Percentiles rank a stretch among this genome's conserved stretches.
Conservation (phyloP, 345 rosid species). For the Pistacia atlantica region DNA sequence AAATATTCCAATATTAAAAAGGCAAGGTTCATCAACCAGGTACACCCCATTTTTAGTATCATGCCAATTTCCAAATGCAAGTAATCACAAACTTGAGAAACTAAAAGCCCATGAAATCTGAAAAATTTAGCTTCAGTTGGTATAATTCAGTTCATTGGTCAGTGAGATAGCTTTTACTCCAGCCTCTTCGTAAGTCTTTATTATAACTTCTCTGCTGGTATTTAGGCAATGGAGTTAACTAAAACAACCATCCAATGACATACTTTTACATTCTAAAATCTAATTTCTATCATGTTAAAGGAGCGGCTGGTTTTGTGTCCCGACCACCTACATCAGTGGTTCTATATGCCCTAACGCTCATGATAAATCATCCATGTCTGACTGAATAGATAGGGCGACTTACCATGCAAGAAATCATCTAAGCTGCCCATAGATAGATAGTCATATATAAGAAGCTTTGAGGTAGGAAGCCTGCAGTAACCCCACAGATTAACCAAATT, state of each 20-base stretch:
- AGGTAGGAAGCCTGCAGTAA: slow-evolving; percentile 80
- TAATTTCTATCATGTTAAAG: not conserved
- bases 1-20: too few relatives aligned
- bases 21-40: not conserved
- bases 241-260: too few relatives aligned
- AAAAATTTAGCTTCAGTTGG: not conserved
- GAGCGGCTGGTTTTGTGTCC: not conserved
- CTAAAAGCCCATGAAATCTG: not conserved
- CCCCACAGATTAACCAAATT: slow-evolving; percentile 92
- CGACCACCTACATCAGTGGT: not conserved
- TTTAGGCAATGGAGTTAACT: too few relatives aligned
- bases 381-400: not conserved
- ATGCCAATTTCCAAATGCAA: not conserved
- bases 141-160: not conserved
- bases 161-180: not conserved
- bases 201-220: too few relatives aligned
- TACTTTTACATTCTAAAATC: too few relatives aligned
- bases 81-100: not conserved
- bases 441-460: slow-evolving; percentile 94
- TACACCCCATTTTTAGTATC: not conserved
- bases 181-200: not conserved
- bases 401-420: slow-evolving; percentile 91
- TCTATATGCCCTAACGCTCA: not conserved
- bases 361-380: not conserved
- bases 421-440: slow-evolving; percentile 89